Evolutionary conservation across 2,329 filamentous ascomycete species (phyloP).

Genomic region (Cladosporium sp.): DNA sequence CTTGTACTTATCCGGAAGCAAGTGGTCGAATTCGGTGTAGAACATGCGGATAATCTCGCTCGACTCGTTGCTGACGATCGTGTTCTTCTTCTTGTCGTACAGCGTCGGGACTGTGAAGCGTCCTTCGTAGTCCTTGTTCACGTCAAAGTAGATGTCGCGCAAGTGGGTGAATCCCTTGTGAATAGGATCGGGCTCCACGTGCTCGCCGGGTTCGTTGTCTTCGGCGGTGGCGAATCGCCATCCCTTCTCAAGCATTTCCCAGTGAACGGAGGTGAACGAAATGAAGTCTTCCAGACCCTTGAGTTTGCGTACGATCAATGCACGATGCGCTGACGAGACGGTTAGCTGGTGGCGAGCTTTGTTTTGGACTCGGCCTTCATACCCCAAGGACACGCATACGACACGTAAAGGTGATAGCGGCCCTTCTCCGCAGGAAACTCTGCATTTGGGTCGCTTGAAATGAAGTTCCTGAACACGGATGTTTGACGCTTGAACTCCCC

Average conservation of each 20-base stretch:
- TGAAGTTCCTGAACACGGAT: slow-evolving; percentile 76
- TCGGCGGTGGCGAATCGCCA: slow-evolving; percentile 77
- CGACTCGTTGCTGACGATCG: slow-evolving; percentile 88
- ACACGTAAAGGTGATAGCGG: slow-evolving; percentile 92
- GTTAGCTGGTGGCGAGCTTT: neutral
- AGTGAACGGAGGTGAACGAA: slow-evolving; percentile 78
- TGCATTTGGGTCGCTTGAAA: slow-evolving; percentile 67
- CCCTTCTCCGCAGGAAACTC: slow-evolving; percentile 81
- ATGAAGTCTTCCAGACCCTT: slow-evolving; percentile 91
- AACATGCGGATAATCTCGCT: slow-evolving; percentile 92
- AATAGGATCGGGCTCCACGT: slow-evolving; percentile 58
- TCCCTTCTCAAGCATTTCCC: slow-evolving; percentile 73
- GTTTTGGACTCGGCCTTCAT: slow-evolving; percentile 17
- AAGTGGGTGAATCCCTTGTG: slow-evolving; percentile 67
- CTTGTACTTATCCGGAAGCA: slow-evolving; percentile 42
- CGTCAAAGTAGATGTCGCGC: slow-evolving; percentile 74
- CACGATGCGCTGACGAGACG: slow-evolving; percentile 63
- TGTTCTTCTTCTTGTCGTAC: slow-evolving; percentile 70
- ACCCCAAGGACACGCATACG: slow-evolving; percentile 90
- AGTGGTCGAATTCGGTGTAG: slow-evolving; percentile 69
- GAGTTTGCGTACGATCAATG: slow-evolving; percentile 80
- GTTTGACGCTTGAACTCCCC: slow-evolving; percentile 91
- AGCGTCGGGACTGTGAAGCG: slow-evolving; percentile 86
- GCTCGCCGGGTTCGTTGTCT: slow-evolving; percentile 55
- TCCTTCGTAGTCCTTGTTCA: slow-evolving; percentile 66